Percentiles rank a stretch among this genome's conserved stretches.
These are phyloP conservation scores for Xerocomus minutiporus DNA, from an alignment of 1,284 basidiomycete genomes.

Conservation along the genomic window DNA sequence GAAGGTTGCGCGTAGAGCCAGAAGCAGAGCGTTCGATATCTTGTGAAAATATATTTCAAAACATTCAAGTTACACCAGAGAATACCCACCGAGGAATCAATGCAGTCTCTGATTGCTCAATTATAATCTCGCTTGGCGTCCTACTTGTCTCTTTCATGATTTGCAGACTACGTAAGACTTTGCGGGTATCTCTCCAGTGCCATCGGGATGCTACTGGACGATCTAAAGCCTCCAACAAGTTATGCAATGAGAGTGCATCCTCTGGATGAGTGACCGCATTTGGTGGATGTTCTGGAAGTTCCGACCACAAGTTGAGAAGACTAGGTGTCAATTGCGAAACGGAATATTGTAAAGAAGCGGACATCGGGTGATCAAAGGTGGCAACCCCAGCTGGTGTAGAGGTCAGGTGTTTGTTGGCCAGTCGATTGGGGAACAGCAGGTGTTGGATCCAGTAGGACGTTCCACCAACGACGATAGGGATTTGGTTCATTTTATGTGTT, in stretches of 20 bases:
- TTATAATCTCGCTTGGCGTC: conserved; percentile 66
- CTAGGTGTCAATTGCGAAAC: conserved; percentile 45
- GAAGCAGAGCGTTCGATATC: conserved; percentile 82
- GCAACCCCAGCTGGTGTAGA: not conserved
- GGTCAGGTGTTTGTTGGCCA: conserved; percentile 34
- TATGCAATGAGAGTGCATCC: conserved; percentile 59
- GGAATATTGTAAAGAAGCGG: conserved; percentile 32
- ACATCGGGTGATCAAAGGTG: conserved; percentile 3
- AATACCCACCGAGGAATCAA: conserved; percentile 46
- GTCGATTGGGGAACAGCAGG: conserved; percentile 73
- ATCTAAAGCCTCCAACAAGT: conserved; percentile 70
- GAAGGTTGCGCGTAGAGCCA: conserved; percentile 85
- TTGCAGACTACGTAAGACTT: conserved; percentile 77
- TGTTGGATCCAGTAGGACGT: conserved; percentile 98
- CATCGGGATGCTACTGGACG: conserved; percentile 75
- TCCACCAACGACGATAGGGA: conserved; percentile 92
- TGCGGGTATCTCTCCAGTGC: conserved; percentile 95
- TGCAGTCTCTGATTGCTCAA: conserved; percentile 51
- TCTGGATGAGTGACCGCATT: conserved; percentile 50
- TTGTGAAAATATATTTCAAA: conserved; percentile 28
- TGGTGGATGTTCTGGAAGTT: conserved; percentile 51
- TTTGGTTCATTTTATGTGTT: conserved; percentile 52
- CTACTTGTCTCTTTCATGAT: conserved; percentile 75
- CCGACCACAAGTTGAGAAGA: conserved; percentile 47
- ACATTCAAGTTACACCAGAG: not conserved